A percentile compares a stretch with the other conserved stretches of the same genome.
Evolutionary conservation across 2,329 filamentous ascomycete species (phyloP).

Genomic region (Helicocarpus griseus): DNA sequence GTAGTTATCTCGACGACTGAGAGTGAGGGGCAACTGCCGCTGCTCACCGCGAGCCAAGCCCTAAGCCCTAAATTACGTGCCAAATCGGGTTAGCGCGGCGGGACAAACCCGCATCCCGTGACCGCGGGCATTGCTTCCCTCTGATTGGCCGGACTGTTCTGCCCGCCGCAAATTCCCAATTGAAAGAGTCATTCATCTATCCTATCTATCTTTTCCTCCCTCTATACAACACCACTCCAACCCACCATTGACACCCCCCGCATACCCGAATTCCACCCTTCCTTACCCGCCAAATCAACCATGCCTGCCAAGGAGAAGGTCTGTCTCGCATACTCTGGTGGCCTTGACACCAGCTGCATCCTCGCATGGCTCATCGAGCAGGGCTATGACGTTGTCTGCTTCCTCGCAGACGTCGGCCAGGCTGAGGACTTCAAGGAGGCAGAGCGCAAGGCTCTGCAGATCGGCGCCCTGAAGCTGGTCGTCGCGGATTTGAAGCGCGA

Average conservation of each 20-base stretch:
- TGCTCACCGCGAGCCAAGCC: no score
- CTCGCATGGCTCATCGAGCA: slow-evolving; percentile 38
- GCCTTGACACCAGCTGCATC: slow-evolving; percentile 52
- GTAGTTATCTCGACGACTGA: no score
- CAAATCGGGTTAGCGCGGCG: no score
- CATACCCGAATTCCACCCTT: not conserved
- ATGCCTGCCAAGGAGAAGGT: slow-evolving; percentile 17
- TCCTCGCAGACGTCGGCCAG: slow-evolving; percentile 64
- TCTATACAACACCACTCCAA: not conserved
- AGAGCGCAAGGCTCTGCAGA: slow-evolving; percentile 59
- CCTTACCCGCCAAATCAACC: not conserved
- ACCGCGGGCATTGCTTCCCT: no score
- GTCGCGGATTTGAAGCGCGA: slow-evolving; percentile 58
- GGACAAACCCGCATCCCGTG: no score
- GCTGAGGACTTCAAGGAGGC: slow-evolving; percentile 64
- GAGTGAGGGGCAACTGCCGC: no score
- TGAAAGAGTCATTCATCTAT: no score
- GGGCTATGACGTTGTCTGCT: slow-evolving; percentile 53
- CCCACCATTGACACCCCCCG: not conserved
- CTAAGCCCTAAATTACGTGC: no score
- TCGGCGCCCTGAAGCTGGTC: slow-evolving; percentile 57
- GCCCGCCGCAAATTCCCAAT: no score
- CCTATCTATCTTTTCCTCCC: no score
- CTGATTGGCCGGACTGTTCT: no score
- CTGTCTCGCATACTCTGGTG: slow-evolving; percentile 36